These are phyloP conservation scores for Microstegium vimineum DNA, from an alignment of 176 grass and related monocot genomes.

Conservation along the genomic window DNA sequence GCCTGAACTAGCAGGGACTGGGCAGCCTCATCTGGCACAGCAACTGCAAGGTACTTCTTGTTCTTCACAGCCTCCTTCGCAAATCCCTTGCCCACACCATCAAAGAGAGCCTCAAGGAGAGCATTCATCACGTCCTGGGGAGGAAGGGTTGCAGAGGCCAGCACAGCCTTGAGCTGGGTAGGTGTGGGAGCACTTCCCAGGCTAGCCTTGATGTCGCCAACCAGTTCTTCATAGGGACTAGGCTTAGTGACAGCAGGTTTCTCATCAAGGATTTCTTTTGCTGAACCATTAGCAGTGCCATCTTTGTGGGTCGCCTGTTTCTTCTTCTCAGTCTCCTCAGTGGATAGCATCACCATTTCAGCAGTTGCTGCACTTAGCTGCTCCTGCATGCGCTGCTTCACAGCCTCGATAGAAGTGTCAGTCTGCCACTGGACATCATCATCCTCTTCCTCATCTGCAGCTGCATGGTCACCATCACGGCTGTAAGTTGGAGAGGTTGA, in stretches of 20 bases:
- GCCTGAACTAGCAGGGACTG: constrained; percentile 52
- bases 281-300: neutral
- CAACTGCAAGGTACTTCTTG: constrained; percentile 49
- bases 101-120: constrained; percentile 61
- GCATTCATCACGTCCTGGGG: constrained; percentile 62
- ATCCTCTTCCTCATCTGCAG: constrained; percentile 38
- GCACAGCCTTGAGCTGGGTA: constrained; percentile 43
- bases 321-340: constrained; percentile 41
- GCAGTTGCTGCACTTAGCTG: constrained; percentile 83
- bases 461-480: constrained; percentile 38
- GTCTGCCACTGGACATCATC: constrained; percentile 82
- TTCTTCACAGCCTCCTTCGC: constrained; percentile 69
- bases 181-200: constrained; percentile 39
- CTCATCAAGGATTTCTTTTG: neutral
- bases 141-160: constrained; percentile 26
- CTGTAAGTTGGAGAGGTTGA: constrained; percentile 45
- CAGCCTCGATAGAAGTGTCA: constrained; percentile 71
- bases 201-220: constrained; percentile 50
- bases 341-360: constrained; percentile 78
- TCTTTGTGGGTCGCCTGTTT: neutral
- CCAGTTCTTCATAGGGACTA: constrained; percentile 26
- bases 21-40: constrained; percentile 41
- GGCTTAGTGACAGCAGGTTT: neutral
- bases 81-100: constrained; percentile 63
- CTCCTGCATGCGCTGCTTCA: constrained; percentile 68